Evolutionary conservation across 495 filamentous ascomycete genomes (phyloP), one percentile per base, ranked within the genome.

Genomic region (Parathielavia hyrcaniae): DNA sequence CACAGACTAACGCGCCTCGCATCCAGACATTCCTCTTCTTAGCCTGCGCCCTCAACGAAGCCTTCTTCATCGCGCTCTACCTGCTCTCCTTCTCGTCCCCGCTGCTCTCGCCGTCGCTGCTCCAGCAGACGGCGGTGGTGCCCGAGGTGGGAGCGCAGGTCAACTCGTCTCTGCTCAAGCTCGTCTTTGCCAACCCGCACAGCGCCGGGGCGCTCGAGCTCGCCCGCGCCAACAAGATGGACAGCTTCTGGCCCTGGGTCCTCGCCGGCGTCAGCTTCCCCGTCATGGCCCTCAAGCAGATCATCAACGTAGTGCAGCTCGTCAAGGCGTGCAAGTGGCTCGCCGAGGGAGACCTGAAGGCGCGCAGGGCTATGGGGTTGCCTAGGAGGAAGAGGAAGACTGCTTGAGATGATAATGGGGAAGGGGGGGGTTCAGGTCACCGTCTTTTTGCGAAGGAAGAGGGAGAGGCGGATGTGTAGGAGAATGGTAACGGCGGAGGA

Each of bases 61-160:
- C 88, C 57, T 97, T 96, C 79, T 99, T 97, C 79, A 91, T 99
- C 69, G 91, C 90, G 45, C 81, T 97, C 61, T 99, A 99, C 77
- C 88, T 99, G 44, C 84, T 99, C 45, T 96, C 91, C 64, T 99
- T 99, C 81, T 90, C 86, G 46, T 91, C 87, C 39, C 91, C 91
- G 1, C 79, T 80, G 30, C 82, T 97, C 55, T 91, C 89, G 3
- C 90, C 91, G 0, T 87, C 86, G 30, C 87, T 97, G 17, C 83
- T 96, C 26, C 54, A 72, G 50, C 75, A 30, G 79, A n/a, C 74
- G 2, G 77, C 77, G 19, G 66, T 59, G 5, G 81, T 79, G 30
- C 77, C 82, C 49, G 81, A 86, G 65, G 80, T 81, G 19, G 87
- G 87, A 11, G 81, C 72, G 52, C 87, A 89, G 35, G 78, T 85